Conservation (phyloP, 352 stramenopile genomes). For the Phytophthora pluvialis region DNA sequence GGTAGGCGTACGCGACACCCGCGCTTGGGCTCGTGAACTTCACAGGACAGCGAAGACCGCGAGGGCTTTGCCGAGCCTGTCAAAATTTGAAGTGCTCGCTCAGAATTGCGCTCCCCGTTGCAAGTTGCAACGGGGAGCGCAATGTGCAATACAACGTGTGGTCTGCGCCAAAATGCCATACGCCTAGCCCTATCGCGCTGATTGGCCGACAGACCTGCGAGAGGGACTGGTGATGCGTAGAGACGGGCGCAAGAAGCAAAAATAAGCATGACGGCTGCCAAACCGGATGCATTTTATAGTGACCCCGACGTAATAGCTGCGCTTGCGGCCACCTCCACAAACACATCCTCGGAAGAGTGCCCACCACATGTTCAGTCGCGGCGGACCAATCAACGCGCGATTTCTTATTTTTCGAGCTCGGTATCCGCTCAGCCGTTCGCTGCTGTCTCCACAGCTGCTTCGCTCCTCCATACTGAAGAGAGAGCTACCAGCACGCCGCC, state of each 20-base stretch:
- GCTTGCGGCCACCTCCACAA: neutral
- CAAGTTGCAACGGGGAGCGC: too few relatives aligned
- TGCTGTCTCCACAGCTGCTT: slow-evolving; percentile 28
- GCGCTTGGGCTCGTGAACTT: slow-evolving; percentile 2
- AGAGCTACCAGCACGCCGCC: neutral
- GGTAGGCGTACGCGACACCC: slow-evolving; percentile 32
- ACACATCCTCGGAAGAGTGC: slow-evolving; percentile 3
- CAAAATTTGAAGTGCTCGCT: neutral
- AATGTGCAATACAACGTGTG: too few relatives aligned
- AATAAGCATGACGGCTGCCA: slow-evolving; percentile 3
- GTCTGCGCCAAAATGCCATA: neutral
- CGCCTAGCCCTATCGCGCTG: slow-evolving; percentile 6
- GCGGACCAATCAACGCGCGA: slow-evolving; percentile 15
- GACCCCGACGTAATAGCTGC: neutral
- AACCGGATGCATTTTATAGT: neutral
- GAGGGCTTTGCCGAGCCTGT: slow-evolving; percentile 20
- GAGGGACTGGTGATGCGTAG: slow-evolving; percentile 5
- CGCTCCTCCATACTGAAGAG: slow-evolving; percentile 15
- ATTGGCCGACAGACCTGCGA: slow-evolving; percentile 22
- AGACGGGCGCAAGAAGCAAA: slow-evolving; percentile 9
- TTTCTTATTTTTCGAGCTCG: slow-evolving; percentile 31
- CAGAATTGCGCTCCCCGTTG: slow-evolving; percentile 4
- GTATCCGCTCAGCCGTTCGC: slow-evolving; percentile 32
- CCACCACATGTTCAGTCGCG: slow-evolving; percentile 9
- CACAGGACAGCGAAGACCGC: slow-evolving; percentile 15